phyloP scores from a whole-genome alignment of 352 stramenopile species.

The Phytophthora ramorum region DNA sequence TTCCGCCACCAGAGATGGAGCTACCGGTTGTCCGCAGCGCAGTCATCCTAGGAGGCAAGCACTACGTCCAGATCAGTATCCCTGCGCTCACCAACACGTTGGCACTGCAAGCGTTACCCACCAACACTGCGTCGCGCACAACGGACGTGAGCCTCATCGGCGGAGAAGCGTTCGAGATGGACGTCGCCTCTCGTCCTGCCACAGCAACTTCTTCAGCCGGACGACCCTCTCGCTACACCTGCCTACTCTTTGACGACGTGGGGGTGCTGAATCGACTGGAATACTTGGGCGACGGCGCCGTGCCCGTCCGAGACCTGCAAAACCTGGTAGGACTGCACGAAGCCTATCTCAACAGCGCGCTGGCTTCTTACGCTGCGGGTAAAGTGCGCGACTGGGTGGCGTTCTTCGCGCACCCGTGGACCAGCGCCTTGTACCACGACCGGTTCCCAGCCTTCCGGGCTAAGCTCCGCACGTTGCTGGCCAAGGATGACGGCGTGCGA shows the following conservation, averaged over 20 bases:
- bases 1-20: slow-evolving; percentile 72
- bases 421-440: slow-evolving; percentile 78
- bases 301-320: slow-evolving; percentile 76
- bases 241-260: slow-evolving; percentile 78
- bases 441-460: slow-evolving; percentile 78
- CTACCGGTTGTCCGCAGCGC: slow-evolving; percentile 63
- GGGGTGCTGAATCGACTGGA: slow-evolving; percentile 78
- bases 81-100: slow-evolving; percentile 74
- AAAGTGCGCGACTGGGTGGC: slow-evolving; percentile 85
- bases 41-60: slow-evolving; percentile 56
- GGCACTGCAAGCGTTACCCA: slow-evolving; percentile 64
- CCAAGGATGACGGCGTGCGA: slow-evolving; percentile 75
- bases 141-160: slow-evolving; percentile 30
- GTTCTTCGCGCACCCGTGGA: slow-evolving; percentile 87
- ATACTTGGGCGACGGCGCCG: slow-evolving; percentile 60
- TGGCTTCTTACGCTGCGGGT: slow-evolving; percentile 73
- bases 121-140: slow-evolving; percentile 36
- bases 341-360: slow-evolving; percentile 84
- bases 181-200: slow-evolving; percentile 20
- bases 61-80: slow-evolving; percentile 79
- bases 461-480: slow-evolving; percentile 58
- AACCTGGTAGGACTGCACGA: slow-evolving; percentile 87
- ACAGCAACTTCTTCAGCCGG: slow-evolving; percentile 15
- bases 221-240: slow-evolving; percentile 53
- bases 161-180: slow-evolving; percentile 16